Evolutionary conservation across 208 protist species (phyloP).

Genomic region (Sergeia podlipaevii): DNA sequence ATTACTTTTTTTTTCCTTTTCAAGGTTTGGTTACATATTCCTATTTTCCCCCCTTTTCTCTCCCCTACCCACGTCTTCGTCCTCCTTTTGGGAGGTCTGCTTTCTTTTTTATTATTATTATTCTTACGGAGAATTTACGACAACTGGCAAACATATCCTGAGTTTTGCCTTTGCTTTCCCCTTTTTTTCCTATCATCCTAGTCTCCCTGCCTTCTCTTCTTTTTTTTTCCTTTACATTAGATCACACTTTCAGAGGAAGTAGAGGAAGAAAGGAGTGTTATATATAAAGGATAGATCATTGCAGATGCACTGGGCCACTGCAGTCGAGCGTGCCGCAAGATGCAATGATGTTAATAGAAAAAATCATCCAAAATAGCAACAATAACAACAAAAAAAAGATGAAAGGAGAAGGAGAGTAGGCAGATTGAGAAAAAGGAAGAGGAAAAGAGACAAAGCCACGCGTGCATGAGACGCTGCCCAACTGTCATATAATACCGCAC

Average conservation of each 20-base stretch:
- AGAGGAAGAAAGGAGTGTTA: background rate
- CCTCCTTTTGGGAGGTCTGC: too few species aligned
- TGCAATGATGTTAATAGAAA: too few species aligned
- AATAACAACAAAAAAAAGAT: background rate
- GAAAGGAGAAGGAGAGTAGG: background rate
- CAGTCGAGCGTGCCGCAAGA: background rate
- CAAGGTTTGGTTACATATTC: too few species aligned
- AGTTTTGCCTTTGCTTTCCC: too few species aligned
- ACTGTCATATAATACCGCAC: background rate
- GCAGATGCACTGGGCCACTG: conserved; percentile 1
- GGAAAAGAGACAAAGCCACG: background rate
- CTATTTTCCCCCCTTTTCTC: too few species aligned
- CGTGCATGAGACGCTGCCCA: background rate
- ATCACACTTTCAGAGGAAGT: background rate
- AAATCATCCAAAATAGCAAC: conserved; percentile 2
- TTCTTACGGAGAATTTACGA: too few species aligned
- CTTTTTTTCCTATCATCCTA: too few species aligned
- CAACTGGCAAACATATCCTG: too few species aligned
- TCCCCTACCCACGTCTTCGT: too few species aligned
- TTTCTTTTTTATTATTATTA: too few species aligned
- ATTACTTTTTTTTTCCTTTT: too few species aligned
- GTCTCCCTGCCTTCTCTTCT: conserved; percentile 3
- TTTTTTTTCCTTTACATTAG: conserved; percentile 1
- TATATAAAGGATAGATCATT: conserved; percentile 2
- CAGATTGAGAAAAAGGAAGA: background rate